Evolutionary conservation across 2,329 filamentous ascomycete genomes (phyloP).

Genomic region (Aspergillus tanneri): DNA sequence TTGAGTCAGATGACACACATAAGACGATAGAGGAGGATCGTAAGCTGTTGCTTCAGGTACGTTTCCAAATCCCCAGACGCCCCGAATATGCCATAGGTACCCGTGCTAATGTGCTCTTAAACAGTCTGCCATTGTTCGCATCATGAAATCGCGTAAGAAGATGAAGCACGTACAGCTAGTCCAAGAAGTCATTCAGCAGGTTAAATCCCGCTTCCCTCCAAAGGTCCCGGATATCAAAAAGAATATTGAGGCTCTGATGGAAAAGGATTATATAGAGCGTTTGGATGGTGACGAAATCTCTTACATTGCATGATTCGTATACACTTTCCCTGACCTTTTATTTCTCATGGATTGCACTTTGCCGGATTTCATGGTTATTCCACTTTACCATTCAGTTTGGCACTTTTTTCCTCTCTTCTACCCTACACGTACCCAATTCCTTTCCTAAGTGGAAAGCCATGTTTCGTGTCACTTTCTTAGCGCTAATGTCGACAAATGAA

Average conservation of each 20-base stretch:
- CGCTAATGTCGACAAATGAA: slow-evolving; percentile 32
- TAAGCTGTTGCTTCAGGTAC: slow-evolving; percentile 92
- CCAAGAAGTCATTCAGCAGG: slow-evolving; percentile 92
- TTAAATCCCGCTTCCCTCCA: slow-evolving; percentile 86
- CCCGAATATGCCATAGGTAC: too few relatives aligned
- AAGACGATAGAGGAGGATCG: slow-evolving; percentile 99
- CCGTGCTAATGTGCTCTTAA: too few relatives aligned
- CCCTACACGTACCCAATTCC: too few relatives aligned
- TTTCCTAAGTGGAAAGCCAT: too few relatives aligned
- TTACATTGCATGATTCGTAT: slow-evolving; percentile 71
- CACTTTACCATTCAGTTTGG: neutral
- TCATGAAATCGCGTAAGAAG: slow-evolving; percentile 99
- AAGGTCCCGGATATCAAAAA: slow-evolving; percentile 98
- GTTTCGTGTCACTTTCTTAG: slow-evolving; percentile 12
- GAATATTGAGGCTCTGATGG: slow-evolving; percentile 95
- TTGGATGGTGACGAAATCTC: slow-evolving; percentile 91
- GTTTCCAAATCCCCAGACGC: slow-evolving; percentile 38
- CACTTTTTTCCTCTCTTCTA: slow-evolving; percentile 1
- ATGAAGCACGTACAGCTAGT: slow-evolving; percentile 97
- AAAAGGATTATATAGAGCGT: slow-evolving; percentile 98
- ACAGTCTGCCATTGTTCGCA: slow-evolving; percentile 95
- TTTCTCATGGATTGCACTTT: slow-evolving; percentile 1
- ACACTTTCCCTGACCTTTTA: neutral
- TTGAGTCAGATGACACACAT: slow-evolving; percentile 94
- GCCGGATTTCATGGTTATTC: slow-evolving; percentile 10